Conservation (phyloP, 176 grass and related monocot species). For the barley (Hordeum vulgare) region DNA sequence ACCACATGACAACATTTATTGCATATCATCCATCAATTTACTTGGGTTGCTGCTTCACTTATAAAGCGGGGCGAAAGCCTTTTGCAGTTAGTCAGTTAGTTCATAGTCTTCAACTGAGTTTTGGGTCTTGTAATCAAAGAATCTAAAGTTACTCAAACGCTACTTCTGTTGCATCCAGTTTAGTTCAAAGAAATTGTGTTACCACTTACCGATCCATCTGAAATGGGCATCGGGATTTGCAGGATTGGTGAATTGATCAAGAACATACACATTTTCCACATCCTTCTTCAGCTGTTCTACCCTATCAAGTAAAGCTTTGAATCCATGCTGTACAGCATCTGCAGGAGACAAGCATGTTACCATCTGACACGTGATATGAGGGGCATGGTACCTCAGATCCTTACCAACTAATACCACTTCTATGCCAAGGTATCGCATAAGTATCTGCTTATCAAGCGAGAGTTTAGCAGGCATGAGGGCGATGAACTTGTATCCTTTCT, state of each 20-base stretch:
- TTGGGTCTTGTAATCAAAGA: neutral
- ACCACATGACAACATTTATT: neutral
- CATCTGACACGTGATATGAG: neutral
- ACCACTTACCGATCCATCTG: slow-evolving; percentile 8
- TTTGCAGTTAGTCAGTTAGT: too few relatives aligned
- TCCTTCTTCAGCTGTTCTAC: slow-evolving; percentile 57
- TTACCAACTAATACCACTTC: slow-evolving; percentile 77
- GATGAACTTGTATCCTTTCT: slow-evolving; percentile 77
- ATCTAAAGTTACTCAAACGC: neutral
- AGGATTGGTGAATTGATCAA: slow-evolving; percentile 68
- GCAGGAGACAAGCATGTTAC: slow-evolving; percentile 11
- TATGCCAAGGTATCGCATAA: slow-evolving; percentile 64
- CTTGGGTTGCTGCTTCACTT: too few relatives aligned
- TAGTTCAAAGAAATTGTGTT: neutral
- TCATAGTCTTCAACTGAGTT: neutral
- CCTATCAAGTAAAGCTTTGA: slow-evolving; percentile 50
- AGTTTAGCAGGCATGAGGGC: slow-evolving; percentile 53
- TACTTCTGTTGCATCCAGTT: neutral
- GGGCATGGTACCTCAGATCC: neutral
- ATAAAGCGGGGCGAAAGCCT: too few relatives aligned
- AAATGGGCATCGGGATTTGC: slow-evolving; percentile 82
- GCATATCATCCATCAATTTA: neutral
- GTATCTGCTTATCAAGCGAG: slow-evolving; percentile 64
- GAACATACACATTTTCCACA: slow-evolving; percentile 47
- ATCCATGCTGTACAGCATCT: slow-evolving; percentile 65